These are phyloP conservation scores for Hamamelis virginiana DNA, from an alignment of 164 flowering plant genomes.

Conservation along the genomic window DNA sequence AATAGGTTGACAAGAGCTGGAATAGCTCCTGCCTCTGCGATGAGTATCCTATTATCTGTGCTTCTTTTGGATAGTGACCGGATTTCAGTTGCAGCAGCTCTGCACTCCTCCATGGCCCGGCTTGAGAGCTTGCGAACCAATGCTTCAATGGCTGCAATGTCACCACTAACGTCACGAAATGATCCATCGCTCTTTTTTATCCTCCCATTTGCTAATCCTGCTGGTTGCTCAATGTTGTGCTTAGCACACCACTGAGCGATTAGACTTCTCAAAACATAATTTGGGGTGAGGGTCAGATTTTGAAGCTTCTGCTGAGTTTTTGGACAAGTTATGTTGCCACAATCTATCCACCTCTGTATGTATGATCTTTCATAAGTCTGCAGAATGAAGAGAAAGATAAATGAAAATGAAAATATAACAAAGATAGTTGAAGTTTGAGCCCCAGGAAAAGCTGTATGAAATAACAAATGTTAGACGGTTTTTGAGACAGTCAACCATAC, in stretches of 20 bases:
- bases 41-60: conserved; percentile 79
- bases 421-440: not conserved
- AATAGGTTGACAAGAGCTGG: conserved; percentile 71
- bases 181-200: conserved; percentile 74
- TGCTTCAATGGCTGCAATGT: conserved; percentile 59
- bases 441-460: not conserved
- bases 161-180: conserved; percentile 65
- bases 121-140: conserved; percentile 70
- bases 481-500: conserved; percentile 29
- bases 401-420: not conserved
- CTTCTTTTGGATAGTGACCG: conserved; percentile 82
- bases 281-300: conserved; percentile 72
- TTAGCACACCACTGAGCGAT: conserved; percentile 73
- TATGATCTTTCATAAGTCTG: conserved; percentile 93
- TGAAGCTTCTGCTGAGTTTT: conserved; percentile 85
- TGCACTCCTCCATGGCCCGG: conserved; percentile 50
- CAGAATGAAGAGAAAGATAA: conserved; percentile 13
- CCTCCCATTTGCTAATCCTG: conserved; percentile 46
- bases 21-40: conserved; percentile 90
- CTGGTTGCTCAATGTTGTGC: conserved; percentile 67
- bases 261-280: conserved; percentile 78
- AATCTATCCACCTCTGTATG: conserved; percentile 94
- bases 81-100: conserved; percentile 66
- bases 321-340: conserved; percentile 83
- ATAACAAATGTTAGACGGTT: not conserved